Evolutionary conservation across 164 flowering plant species (phyloP).

Genomic region (Piper longum): DNA sequence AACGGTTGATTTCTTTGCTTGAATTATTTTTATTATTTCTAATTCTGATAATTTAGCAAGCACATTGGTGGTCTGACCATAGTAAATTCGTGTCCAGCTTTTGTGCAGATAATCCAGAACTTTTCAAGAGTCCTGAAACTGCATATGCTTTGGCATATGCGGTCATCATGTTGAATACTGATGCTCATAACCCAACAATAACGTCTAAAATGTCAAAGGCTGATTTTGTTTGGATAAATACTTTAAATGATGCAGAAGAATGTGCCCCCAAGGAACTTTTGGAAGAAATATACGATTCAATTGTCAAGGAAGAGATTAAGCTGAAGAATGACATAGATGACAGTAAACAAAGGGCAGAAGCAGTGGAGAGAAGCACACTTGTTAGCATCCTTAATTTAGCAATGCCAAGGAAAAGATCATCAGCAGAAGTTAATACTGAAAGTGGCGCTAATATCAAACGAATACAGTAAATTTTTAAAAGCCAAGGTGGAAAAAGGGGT

Average conservation of each 20-base stretch:
- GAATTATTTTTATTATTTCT: no score
- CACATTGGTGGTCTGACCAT: constrained; percentile 2
- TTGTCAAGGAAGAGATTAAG: constrained; percentile 85
- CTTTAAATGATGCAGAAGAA: constrained; percentile 60
- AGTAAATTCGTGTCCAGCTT: constrained; percentile 47
- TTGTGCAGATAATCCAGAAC: constrained; percentile 92
- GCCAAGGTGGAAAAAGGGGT: constrained; percentile 68
- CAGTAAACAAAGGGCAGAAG: constrained; percentile 56
- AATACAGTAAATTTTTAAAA: constrained; percentile 68
- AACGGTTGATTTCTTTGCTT: constrained; percentile 37
- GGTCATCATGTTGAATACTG: constrained; percentile 89
- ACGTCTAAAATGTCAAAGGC: constrained; percentile 92
- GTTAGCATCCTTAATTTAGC: constrained; percentile 83
- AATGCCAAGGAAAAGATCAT: constrained; percentile 55
- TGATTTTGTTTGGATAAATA: constrained; percentile 74
- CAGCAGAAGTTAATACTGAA: constrained; percentile 54
- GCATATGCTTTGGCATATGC: constrained; percentile 98
- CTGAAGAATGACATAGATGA: constrained; percentile 57
- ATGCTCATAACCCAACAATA: constrained; percentile 95
- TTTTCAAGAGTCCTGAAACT: constrained; percentile 89
- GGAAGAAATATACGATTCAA: constrained; percentile 92
- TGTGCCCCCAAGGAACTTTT: constrained; percentile 71
- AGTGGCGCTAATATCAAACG: constrained; percentile 73
- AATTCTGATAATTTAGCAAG: background rate
- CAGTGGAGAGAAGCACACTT: constrained; percentile 77